Conservation (phyloP, 257 asterid genomes). For the Lycium ferocissimum region DNA sequence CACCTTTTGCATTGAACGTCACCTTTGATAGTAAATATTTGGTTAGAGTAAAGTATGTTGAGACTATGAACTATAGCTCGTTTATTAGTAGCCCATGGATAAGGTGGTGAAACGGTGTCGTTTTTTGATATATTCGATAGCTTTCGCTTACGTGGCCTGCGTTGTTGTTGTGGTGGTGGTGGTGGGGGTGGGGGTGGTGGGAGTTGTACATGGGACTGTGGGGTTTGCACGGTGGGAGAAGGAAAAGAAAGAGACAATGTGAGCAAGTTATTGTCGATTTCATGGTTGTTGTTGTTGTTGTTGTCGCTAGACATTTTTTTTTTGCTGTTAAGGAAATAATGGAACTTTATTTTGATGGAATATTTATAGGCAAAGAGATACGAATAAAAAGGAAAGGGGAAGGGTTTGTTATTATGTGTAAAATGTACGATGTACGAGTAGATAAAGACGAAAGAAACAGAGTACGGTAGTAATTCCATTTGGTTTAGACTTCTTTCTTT, state of each 20-base stretch:
- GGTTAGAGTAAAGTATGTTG: constrained; percentile 27
- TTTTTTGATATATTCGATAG: constrained; percentile 28
- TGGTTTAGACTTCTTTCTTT: background rate
- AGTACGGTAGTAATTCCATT: constrained; percentile 6
- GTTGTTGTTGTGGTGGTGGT: background rate
- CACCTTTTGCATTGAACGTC: constrained; percentile 75
- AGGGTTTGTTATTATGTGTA: constrained; percentile 22
- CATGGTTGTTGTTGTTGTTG: constrained; percentile 25
- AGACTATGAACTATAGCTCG: constrained; percentile 63
- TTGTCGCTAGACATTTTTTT: background rate
- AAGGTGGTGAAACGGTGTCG: constrained; percentile 44
- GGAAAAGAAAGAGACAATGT: constrained; percentile 31
- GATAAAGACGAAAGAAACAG: constrained; percentile 22
- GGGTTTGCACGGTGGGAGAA: background rate
- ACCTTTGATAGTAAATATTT: constrained; percentile 54
- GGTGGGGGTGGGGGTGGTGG: background rate
- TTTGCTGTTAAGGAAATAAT: background rate
- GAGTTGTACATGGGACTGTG: background rate
- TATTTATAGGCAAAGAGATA: background rate
- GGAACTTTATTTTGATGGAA: background rate
- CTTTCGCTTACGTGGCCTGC: constrained; percentile 42
- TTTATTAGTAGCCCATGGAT: constrained; percentile 59
- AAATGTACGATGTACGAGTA: background rate
- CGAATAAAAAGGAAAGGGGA: background rate
- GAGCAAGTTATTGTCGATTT: constrained; percentile 21